These are phyloP conservation scores for Crithidia bombi DNA, from an alignment of 208 protist species.

Conservation along the genomic window DNA sequence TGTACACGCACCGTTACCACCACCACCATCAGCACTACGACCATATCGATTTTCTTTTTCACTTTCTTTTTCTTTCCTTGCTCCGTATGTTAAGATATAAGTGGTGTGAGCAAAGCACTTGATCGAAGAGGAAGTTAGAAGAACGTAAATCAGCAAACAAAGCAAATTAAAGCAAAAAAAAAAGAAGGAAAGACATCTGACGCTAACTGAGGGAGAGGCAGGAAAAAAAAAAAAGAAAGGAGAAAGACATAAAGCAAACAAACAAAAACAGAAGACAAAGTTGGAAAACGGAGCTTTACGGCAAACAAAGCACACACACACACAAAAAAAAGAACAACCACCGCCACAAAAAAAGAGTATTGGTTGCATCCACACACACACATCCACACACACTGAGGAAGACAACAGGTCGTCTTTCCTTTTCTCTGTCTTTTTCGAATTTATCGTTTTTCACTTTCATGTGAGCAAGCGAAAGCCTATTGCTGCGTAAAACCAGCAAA, in stretches of 20 bases:
- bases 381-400: no score
- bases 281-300: not conserved
- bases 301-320: not conserved
- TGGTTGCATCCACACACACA: no score
- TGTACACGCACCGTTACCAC: no score
- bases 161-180: not conserved
- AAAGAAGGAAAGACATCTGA: conserved; percentile 3
- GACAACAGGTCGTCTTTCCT: no score
- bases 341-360: conserved; percentile 1
- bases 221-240: not conserved
- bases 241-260: not conserved
- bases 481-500: conserved; percentile 6
- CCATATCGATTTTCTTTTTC: no score
- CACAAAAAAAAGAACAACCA: not conserved
- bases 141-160: not conserved
- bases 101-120: no score
- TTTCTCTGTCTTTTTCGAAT: no score
- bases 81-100: no score
- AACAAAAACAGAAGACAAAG: conserved; percentile 5
- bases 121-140: not conserved
- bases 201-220: no score
- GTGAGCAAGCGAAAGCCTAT: conserved; percentile 16
- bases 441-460: not conserved
- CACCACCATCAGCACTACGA: no score
- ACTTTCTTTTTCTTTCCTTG: no score